Evolutionary conservation across 192 early-diverging fungal species (phyloP).

Genomic region (Coemansia sp.): DNA sequence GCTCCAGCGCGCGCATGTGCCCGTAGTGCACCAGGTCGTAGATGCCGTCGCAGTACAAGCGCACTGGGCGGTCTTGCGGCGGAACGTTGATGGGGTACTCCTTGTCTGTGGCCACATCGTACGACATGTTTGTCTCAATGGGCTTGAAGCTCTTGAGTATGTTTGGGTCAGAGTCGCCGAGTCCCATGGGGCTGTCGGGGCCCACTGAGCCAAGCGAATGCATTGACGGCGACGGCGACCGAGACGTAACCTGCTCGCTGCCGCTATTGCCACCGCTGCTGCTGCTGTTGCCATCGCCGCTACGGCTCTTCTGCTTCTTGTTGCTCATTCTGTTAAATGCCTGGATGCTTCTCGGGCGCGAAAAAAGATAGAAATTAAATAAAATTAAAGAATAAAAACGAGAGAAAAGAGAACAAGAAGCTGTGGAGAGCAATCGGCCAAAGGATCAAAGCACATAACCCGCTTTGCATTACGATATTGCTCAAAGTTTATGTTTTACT

Average conservation of each 20-base stretch:
- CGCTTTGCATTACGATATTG: no score
- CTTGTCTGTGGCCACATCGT: conserved; percentile 39
- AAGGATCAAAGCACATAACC: background rate
- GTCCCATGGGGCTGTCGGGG: conserved; percentile 51
- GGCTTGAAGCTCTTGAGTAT: conserved; percentile 35
- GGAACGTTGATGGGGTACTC: conserved; percentile 66
- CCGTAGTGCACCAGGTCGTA: conserved; percentile 88
- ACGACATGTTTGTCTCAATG: conserved; percentile 43
- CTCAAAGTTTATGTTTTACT: no score
- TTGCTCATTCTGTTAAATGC: conserved; percentile 11
- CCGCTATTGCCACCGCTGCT: conserved; percentile 12
- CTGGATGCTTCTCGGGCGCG: no score
- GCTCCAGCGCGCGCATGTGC: conserved; percentile 78
- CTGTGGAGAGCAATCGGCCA: no score
- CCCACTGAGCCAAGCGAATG: conserved; percentile 17
- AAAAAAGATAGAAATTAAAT: background rate
- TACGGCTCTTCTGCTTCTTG: conserved; percentile 1
- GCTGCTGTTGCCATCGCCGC: background rate
- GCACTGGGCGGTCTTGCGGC: conserved; percentile 69
- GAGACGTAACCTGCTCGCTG: conserved; percentile 27
- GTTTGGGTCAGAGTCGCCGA: conserved; percentile 49
- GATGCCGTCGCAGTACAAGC: conserved; percentile 88
- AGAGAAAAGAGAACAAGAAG: conserved; percentile 1
- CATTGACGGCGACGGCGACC: conserved; percentile 33
- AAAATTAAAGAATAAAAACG: conserved; percentile 7